These are phyloP conservation scores for Coleophoma eucalyptorum DNA, from an alignment of 2,329 filamentous ascomycete genomes.

Conservation along the genomic window DNA sequence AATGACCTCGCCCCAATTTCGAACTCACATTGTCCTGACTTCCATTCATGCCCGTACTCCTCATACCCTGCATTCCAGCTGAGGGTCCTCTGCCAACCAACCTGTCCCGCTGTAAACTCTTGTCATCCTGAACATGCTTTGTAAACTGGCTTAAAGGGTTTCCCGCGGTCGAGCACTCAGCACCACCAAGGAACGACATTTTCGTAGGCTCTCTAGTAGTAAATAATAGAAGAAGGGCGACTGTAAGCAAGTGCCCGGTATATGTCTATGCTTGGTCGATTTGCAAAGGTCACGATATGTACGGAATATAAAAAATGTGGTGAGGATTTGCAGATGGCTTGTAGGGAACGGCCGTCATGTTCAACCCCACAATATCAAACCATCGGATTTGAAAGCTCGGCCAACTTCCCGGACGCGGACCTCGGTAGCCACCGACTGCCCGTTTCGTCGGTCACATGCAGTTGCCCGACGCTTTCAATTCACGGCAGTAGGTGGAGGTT, in stretches of 20 bases:
- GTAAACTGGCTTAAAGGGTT: conserved; percentile 97
- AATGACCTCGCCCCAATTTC: not conserved
- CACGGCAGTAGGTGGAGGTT: too few species aligned
- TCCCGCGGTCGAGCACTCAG: conserved; percentile 93
- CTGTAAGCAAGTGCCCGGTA: not conserved
- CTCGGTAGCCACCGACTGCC: too few species aligned
- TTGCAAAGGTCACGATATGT: not conserved
- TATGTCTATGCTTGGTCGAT: not conserved
- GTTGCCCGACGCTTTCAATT: too few species aligned
- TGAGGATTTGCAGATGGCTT: too few species aligned
- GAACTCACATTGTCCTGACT: conserved; percentile 67
- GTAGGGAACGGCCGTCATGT: too few species aligned
- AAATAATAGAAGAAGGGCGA: not conserved
- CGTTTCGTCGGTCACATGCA: too few species aligned
- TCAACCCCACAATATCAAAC: not conserved
- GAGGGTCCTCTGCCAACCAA: conserved; percentile 72
- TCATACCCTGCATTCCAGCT: conserved; percentile 71
- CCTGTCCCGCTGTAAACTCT: conserved; percentile 87
- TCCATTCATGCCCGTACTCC: conserved; percentile 52
- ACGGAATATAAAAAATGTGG: too few species aligned
- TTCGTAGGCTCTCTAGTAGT: not conserved
- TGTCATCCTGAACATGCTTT: conserved; percentile 96
- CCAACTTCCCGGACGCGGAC: not conserved
- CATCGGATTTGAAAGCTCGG: not conserved
- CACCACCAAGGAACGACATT: conserved; percentile 95